Evolutionary conservation across 1,284 basidiomycete genomes (phyloP).

Genomic region (Rugosomyces carneus): DNA sequence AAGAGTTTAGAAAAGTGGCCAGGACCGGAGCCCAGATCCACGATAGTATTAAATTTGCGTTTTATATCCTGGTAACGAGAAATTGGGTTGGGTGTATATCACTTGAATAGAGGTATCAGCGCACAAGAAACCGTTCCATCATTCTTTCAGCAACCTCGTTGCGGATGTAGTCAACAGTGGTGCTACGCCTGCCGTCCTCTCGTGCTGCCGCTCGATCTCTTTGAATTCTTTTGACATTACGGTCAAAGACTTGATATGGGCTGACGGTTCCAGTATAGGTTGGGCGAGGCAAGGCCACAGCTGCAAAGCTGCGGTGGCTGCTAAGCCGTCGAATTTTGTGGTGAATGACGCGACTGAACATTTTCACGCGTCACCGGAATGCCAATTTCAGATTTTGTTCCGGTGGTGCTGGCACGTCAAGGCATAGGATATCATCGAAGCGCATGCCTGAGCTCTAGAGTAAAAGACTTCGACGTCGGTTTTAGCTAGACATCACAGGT

Average conservation of each 20-base stretch:
- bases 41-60: conserved; percentile 70
- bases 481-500: too few relatives aligned
- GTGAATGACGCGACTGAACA: conserved; percentile 14
- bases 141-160: conserved; percentile 88
- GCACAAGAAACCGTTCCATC: conserved; percentile 81
- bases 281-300: conserved; percentile 31
- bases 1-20: conserved; percentile 88
- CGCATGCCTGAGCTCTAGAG: too few relatives aligned
- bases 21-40: conserved; percentile 93
- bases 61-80: conserved; percentile 74
- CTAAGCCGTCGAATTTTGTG: conserved; percentile 13
- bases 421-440: too few relatives aligned
- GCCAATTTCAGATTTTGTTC: conserved; percentile 3
- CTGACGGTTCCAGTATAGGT: conserved; percentile 38
- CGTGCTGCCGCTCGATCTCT: conserved; percentile 68
- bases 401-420: background rate
- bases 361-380: conserved; percentile 7
- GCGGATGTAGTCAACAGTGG: conserved; percentile 88
- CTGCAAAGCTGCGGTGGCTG: conserved; percentile 30
- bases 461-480: too few relatives aligned
- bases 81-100: conserved; percentile 4
- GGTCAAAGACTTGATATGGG: conserved; percentile 85
- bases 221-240: conserved; percentile 77
- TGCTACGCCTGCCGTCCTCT: conserved; percentile 54
- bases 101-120: conserved; percentile 9